These are phyloP conservation scores for Backusella parvicylindrica DNA, from an alignment of 192 early-diverging fungal genomes.

Conservation along the genomic window DNA sequence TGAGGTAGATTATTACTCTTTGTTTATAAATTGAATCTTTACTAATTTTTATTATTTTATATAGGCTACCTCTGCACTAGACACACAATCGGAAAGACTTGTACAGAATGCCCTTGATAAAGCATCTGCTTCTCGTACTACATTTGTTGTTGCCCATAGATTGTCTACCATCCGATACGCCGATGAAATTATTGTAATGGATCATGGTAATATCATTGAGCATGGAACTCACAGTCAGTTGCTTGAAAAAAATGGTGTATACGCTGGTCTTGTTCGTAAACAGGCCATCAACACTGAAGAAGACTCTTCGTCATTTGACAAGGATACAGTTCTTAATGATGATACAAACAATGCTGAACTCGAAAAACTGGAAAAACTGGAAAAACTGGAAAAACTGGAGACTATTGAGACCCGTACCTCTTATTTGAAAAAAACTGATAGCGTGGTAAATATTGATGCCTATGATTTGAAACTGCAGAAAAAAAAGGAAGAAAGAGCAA, in stretches of 20 bases:
- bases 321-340: neutral
- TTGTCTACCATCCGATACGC: conserved; percentile 84
- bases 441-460: conserved; percentile 3
- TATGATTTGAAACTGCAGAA: conserved; percentile 14
- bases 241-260: conserved; percentile 55
- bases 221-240: conserved; percentile 76
- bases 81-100: conserved; percentile 70
- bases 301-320: neutral
- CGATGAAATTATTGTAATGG: conserved; percentile 83
- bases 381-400: neutral
- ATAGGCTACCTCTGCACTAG: conserved; percentile 80
- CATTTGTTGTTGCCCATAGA: conserved; percentile 86
- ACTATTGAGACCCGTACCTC: neutral
- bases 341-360: neutral
- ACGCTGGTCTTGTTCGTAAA: conserved; percentile 59
- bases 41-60: neutral
- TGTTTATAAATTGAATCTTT: neutral
- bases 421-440: neutral
- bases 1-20: conserved; percentile 13
- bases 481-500: conserved; percentile 32
- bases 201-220: conserved; percentile 65
- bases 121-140: conserved; percentile 71
- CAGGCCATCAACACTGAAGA: conserved; percentile 52
- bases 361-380: too few species aligned
- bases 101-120: conserved; percentile 81